phyloP scores from a whole-genome alignment of 257 asterid genomes.

The Coffea canephora region DNA sequence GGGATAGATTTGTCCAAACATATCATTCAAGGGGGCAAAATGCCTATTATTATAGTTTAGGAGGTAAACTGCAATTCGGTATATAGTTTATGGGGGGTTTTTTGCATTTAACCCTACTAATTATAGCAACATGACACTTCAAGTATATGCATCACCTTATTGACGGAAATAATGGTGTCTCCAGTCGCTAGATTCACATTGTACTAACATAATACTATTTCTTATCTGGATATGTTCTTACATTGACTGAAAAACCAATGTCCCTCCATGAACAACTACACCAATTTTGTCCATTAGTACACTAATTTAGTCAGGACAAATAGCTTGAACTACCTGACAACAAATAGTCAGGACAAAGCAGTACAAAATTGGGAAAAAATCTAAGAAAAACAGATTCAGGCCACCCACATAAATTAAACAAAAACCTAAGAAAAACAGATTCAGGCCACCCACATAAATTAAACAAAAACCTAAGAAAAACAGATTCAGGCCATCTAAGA shows the following conservation, averaged over 20 bases:
- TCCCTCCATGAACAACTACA: neutral
- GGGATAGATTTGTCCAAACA: no score
- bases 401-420: neutral
- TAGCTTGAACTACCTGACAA: no score
- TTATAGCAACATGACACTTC: neutral
- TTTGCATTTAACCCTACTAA: neutral
- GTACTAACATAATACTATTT: neutral
- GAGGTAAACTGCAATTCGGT: no score
- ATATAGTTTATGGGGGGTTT: no score
- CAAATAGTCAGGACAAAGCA: neutral
- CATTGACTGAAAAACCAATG: neutral
- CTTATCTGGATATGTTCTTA: neutral
- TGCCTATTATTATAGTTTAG: no score
- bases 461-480: no score
- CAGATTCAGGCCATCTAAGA: no score
- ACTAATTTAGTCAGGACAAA: neutral
- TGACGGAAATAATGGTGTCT: neutral
- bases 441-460: neutral
- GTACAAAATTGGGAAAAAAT: neutral
- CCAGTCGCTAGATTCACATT: neutral
- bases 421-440: no score
- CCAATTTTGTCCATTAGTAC: neutral
- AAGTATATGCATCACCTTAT: slow-evolving; percentile 3
- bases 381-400: neutral
- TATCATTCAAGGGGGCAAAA: no score